phyloP scores from a whole-genome alignment of 192 early-diverging fungal genomes.

The Mortierella claussenii region DNA sequence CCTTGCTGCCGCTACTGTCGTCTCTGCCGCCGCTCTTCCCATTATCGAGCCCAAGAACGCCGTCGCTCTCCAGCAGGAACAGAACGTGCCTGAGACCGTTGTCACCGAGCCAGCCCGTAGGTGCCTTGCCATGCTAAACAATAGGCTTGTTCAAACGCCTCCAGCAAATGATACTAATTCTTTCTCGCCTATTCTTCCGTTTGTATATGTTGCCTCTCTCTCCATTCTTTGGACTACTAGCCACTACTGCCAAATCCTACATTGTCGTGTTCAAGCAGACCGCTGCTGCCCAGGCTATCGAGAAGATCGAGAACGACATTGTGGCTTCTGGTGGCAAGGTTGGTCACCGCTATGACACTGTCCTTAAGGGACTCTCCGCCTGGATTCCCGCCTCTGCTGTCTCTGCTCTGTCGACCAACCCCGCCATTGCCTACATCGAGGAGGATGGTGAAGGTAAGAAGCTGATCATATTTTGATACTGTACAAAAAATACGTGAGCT shows the following conservation, averaged over 20 bases:
- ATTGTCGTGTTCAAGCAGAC: constrained; percentile 49
- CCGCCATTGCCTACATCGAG: constrained; percentile 49
- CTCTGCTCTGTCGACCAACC: constrained; percentile 38
- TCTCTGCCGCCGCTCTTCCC: constrained; percentile 30
- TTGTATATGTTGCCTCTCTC: no score
- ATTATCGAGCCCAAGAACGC: constrained; percentile 25
- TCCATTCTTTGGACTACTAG: not conserved
- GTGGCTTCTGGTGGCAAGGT: constrained; percentile 39
- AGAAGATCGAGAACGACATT: constrained; percentile 34
- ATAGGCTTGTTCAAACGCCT: not conserved
- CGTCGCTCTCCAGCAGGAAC: constrained; percentile 16
- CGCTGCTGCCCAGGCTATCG: constrained; percentile 20
- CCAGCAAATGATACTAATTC: not conserved
- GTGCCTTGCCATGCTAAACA: not conserved
- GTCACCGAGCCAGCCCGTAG: not conserved
- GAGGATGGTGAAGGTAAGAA: constrained; percentile 46
- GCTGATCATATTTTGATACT: no score
- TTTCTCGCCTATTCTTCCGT: no score
- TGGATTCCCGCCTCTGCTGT: constrained; percentile 28
- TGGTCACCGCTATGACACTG: constrained; percentile 40
- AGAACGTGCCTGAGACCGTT: constrained; percentile 14
- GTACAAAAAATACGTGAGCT: no score
- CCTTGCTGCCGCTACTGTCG: constrained; percentile 8
- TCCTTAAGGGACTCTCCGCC: constrained; percentile 46
- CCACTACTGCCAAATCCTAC: constrained; percentile 29